Evolutionary conservation across 164 flowering plant genomes (phyloP).

Genomic region (Kingdonia uniflora): DNA sequence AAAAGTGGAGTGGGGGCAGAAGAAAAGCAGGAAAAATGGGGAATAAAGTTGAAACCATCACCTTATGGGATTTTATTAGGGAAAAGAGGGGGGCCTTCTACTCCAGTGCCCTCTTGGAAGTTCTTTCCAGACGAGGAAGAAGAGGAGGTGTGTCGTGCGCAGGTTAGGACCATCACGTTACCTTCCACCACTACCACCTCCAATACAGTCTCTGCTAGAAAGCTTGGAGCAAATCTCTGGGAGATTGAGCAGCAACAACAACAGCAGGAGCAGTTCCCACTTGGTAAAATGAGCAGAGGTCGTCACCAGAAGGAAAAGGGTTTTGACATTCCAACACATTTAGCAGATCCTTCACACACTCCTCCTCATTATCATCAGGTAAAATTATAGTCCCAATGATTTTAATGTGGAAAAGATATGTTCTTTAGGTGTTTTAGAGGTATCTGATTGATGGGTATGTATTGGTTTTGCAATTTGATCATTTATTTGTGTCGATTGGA

Average conservation of each 20-base stretch:
- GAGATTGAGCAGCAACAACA: slow-evolving; percentile 24
- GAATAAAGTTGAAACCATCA: slow-evolving; percentile 41
- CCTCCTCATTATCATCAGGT: slow-evolving; percentile 27
- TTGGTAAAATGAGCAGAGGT: slow-evolving; percentile 29
- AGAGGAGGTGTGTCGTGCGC: too few species aligned
- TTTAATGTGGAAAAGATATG: background rate
- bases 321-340: slow-evolving; percentile 20
- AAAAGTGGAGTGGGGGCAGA: slow-evolving; percentile 22
- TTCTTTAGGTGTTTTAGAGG: background rate
- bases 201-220: slow-evolving; percentile 46
- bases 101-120: slow-evolving; percentile 70
- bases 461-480: background rate
- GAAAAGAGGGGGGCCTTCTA: slow-evolving; percentile 47
- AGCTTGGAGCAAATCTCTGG: slow-evolving; percentile 68
- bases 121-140: slow-evolving; percentile 13
- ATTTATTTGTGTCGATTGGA: background rate
- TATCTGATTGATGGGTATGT: background rate
- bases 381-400: background rate
- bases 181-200: slow-evolving; percentile 8
- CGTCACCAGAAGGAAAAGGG: slow-evolving; percentile 22
- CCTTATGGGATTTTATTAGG: slow-evolving; percentile 28
- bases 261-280: slow-evolving; percentile 9
- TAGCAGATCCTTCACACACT: slow-evolving; percentile 37
- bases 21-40: slow-evolving; percentile 44
- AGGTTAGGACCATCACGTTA: background rate